A percentile compares a stretch with the other conserved stretches of the same genome.
Conservation (phyloP, 2,329 filamentous ascomycete species). For the Paracamarosporium sp. region DNA sequence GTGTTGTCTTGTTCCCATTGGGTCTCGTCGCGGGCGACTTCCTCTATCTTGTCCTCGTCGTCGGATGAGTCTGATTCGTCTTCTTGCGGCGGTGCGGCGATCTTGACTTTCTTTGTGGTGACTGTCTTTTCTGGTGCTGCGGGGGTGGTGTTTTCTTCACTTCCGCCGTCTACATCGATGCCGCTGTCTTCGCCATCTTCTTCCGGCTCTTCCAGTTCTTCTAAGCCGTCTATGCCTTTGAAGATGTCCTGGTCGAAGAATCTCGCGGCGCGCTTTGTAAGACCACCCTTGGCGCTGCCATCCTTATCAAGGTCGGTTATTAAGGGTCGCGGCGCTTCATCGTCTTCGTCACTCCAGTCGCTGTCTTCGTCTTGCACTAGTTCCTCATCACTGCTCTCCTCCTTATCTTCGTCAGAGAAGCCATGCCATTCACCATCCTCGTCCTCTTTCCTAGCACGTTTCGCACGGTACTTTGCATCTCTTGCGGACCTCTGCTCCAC, state of each 20-base stretch:
- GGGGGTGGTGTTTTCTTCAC: constrained; percentile 27
- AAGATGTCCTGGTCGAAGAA: constrained; percentile 98
- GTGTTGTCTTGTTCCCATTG: constrained; percentile 73
- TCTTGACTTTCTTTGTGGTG: constrained; percentile 20
- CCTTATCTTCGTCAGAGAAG: constrained; percentile 70
- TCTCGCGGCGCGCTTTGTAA: constrained; percentile 84
- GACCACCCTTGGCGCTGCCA: constrained; percentile 58
- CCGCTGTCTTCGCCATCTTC: constrained; percentile 49
- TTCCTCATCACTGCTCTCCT: constrained; percentile 64
- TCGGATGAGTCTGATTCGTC: constrained; percentile 47
- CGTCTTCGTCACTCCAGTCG: constrained; percentile 68
- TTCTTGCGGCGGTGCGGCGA: constrained; percentile 17
- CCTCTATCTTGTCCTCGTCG: constrained; percentile 62
- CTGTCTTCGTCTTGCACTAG: constrained; percentile 66
- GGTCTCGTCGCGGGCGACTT: constrained; percentile 63
- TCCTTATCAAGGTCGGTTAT: constrained; percentile 68
- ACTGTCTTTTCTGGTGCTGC: constrained; percentile 21
- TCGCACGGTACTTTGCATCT: constrained; percentile 89
- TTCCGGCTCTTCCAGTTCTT: constrained; percentile 61
- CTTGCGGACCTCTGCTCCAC: constrained; percentile 77
- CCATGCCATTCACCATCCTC: constrained; percentile 84
- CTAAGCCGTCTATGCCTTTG: constrained; percentile 74
- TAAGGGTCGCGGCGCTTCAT: constrained; percentile 57
- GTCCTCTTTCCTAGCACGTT: constrained; percentile 82
- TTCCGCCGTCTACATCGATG: constrained; percentile 46